phyloP scores from a whole-genome alignment of 768 basidiomycete species.

The Tylopilus vinaceipallidus region DNA sequence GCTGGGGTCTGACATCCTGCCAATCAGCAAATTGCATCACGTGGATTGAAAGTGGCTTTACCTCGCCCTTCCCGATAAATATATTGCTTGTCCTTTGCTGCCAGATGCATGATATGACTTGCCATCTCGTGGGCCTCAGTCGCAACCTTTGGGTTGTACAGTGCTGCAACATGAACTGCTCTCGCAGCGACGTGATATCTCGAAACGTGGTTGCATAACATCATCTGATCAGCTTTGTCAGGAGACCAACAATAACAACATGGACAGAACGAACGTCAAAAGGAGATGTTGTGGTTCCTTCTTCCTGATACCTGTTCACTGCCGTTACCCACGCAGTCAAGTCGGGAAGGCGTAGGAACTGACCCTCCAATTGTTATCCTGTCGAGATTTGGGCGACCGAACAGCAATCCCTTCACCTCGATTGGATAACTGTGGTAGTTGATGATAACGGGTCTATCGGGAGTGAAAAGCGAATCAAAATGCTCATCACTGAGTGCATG shows the following conservation, averaged over 20 bases:
- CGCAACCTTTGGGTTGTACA: conserved; percentile 51
- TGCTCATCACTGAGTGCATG: conserved; percentile 62
- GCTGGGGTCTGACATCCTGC: conserved; percentile 28
- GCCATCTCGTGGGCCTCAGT: conserved; percentile 56
- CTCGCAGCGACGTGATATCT: conserved; percentile 63
- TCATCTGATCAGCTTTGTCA: conserved; percentile 49
- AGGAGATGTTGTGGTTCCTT: conserved; percentile 81
- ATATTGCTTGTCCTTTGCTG: conserved; percentile 59
- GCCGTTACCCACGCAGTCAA: background rate
- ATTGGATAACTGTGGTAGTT: conserved; percentile 85
- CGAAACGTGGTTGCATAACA: conserved; percentile 68
- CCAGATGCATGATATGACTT: conserved; percentile 57
- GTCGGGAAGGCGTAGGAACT: conserved; percentile 8
- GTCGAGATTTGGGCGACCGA: conserved; percentile 48
- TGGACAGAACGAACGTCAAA: conserved; percentile 52
- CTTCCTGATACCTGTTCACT: conserved; percentile 51
- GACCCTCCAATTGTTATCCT: conserved; percentile 56
- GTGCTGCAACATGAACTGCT: conserved; percentile 56
- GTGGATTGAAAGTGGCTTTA: conserved; percentile 16
- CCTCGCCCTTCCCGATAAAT: conserved; percentile 60
- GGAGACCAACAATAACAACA: background rate
- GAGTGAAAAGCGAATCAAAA: conserved; percentile 72
- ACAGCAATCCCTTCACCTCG: conserved; percentile 65
- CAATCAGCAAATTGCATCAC: background rate
- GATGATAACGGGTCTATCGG: conserved; percentile 65